Evolutionary conservation across 164 flowering plant genomes (phyloP).

Genomic region (Pachysandra terminalis): DNA sequence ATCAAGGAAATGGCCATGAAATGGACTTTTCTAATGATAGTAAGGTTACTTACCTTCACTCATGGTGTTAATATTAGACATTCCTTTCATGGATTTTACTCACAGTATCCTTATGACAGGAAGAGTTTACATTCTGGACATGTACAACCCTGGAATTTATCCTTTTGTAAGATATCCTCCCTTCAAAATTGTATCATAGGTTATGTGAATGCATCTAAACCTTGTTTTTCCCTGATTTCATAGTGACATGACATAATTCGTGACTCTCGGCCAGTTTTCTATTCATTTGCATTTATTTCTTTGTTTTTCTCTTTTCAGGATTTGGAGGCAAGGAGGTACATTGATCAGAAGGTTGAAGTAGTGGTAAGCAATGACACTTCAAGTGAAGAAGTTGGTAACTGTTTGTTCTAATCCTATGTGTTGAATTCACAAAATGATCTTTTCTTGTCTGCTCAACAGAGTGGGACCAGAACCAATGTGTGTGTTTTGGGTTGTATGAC

Average conservation of each 20-base stretch:
- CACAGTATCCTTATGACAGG: constrained; percentile 37
- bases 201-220: background rate
- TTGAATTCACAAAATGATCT: background rate
- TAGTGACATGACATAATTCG: background rate
- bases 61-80: background rate
- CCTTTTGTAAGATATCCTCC: constrained; percentile 60
- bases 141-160: constrained; percentile 86
- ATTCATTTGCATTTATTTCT: background rate
- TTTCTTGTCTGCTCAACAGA: constrained; percentile 38
- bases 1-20: constrained; percentile 98
- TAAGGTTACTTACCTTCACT: constrained; percentile 25
- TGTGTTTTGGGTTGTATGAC: background rate
- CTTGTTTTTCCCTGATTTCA: background rate
- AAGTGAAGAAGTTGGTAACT: background rate
- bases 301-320: constrained; percentile 40
- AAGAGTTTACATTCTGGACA: constrained; percentile 85
- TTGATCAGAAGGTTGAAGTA: constrained; percentile 81
- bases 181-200: background rate
- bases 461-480: constrained; percentile 66
- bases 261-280: too few species aligned
- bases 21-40: constrained; percentile 77
- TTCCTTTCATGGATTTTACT: constrained; percentile 8
- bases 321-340: constrained; percentile 62
- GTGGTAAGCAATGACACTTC: constrained; percentile 35
- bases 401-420: background rate